A percentile compares a stretch with the other conserved stretches of the same genome.
Conservation (phyloP, 306 rosid genomes). For the Ochetophila trinervis region DNA sequence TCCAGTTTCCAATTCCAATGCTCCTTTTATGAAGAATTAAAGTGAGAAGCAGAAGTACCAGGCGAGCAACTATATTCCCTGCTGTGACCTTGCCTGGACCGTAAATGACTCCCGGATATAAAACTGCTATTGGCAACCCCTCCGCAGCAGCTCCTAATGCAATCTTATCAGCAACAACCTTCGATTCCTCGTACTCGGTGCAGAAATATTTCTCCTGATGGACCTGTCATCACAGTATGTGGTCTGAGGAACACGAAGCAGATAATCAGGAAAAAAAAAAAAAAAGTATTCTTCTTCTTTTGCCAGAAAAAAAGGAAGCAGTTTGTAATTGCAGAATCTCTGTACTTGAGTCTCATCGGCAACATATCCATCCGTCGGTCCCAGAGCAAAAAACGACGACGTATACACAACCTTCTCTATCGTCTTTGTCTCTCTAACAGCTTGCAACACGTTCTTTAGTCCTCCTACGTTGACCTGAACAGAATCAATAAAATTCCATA, state of each 20-base stretch:
- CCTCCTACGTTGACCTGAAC: conserved; percentile 79
- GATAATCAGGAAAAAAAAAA: not conserved
- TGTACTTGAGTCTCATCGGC: conserved; percentile 74
- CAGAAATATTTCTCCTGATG: conserved; percentile 75
- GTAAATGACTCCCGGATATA: conserved; percentile 90
- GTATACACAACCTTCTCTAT: conserved; percentile 74
- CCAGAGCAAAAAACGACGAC: conserved; percentile 84
- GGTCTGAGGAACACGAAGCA: not conserved
- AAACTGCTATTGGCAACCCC: conserved; percentile 56
- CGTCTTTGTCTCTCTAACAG: conserved; percentile 59
- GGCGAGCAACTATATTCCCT: conserved; percentile 64
- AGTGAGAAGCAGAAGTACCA: conserved; percentile 36
- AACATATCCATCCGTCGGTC: conserved; percentile 63
- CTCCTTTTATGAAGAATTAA: not conserved
- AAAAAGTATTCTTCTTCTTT: not conserved
- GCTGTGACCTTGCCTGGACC: conserved; percentile 87
- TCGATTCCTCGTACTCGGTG: conserved; percentile 91
- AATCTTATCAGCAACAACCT: conserved; percentile 64
- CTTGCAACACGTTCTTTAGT: conserved; percentile 63
- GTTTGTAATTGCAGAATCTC: not conserved
- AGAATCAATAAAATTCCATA: not conserved
- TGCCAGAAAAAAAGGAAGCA: not conserved
- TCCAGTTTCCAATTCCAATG: too few species aligned
- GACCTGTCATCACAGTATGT: conserved; percentile 33
- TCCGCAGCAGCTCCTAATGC: conserved; percentile 66